Evolutionary conservation across 768 basidiomycete species (phyloP).

Genomic region (Suillus fuscotomentosus): DNA sequence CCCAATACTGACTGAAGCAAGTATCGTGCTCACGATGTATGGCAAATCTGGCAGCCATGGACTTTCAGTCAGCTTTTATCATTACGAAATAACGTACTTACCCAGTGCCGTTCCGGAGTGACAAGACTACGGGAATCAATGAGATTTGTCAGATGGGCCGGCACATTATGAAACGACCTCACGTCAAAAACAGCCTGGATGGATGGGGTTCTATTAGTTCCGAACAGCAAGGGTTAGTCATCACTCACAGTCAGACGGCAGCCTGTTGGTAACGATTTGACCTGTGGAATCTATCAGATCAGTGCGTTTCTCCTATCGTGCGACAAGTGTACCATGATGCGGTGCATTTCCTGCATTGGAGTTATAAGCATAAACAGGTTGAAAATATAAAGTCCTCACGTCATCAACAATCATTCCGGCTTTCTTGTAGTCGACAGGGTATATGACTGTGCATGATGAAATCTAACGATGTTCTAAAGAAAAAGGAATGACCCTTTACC

Average conservation of each 20-base stretch:
- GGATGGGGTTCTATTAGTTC: neutral
- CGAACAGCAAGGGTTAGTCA: neutral
- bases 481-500: conserved; percentile 32
- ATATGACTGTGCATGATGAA: conserved; percentile 60
- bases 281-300: conserved; percentile 21
- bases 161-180: conserved; percentile 16
- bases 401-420: conserved; percentile 81
- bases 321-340: conserved; percentile 35
- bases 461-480: neutral
- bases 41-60: conserved; percentile 19
- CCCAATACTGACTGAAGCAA: neutral
- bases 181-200: conserved; percentile 48
- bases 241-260: conserved; percentile 58
- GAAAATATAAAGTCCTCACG: conserved; percentile 35
- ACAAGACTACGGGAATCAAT: conserved; percentile 33
- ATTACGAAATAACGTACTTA: conserved; percentile 7
- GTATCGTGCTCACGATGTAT: conserved; percentile 22
- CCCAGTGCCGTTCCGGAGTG: conserved; percentile 52
- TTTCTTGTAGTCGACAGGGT: conserved; percentile 81
- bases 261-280: conserved; percentile 57
- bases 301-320: neutral
- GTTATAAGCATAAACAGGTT: conserved; percentile 1
- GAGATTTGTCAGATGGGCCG: neutral
- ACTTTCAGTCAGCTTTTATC: neutral
- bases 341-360: conserved; percentile 36